phyloP scores from a whole-genome alignment of 106 monocot genomes.

The Allium fistulosum region DNA sequence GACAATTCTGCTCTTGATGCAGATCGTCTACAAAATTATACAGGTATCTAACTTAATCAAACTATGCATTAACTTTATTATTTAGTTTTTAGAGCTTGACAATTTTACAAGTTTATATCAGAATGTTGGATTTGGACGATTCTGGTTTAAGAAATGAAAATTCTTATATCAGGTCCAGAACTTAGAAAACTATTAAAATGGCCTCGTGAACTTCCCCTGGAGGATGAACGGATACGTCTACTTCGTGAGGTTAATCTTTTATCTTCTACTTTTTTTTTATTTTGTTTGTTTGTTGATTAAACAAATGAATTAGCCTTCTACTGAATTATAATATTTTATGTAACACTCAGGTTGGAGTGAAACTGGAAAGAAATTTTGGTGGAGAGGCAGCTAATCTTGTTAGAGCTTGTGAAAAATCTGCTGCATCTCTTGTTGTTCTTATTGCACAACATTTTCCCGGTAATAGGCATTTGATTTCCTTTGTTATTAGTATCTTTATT shows the following conservation, averaged over 20 bases:
- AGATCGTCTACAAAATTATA: slow-evolving; percentile 72
- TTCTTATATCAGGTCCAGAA: slow-evolving; percentile 48
- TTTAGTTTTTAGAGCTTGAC: background rate
- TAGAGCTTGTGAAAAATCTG: slow-evolving; percentile 66
- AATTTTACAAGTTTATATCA: background rate
- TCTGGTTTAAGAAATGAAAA: background rate
- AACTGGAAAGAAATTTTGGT: slow-evolving; percentile 76
- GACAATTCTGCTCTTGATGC: slow-evolving; percentile 79
- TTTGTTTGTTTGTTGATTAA: background rate
- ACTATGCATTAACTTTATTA: background rate
- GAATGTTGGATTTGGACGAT: background rate
- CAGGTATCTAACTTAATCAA: slow-evolving; percentile 37
- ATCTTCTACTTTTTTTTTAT: background rate
- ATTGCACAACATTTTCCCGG: slow-evolving; percentile 84
- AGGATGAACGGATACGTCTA: slow-evolving; percentile 83
- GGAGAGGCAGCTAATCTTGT: slow-evolving; percentile 92
- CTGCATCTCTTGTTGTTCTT: slow-evolving; percentile 68
- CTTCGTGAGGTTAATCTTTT: slow-evolving; percentile 66
- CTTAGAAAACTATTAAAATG: slow-evolving; percentile 75
- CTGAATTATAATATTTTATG: slow-evolving; percentile 1
- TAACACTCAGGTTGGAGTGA: slow-evolving; percentile 58
- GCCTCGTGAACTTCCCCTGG: slow-evolving; percentile 78
- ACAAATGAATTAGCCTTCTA: background rate
- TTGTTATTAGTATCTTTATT: background rate
- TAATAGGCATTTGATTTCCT: slow-evolving; percentile 15